These are phyloP conservation scores for Canavalia gladiata DNA, from an alignment of 306 rosid genomes.

Conservation along the genomic window DNA sequence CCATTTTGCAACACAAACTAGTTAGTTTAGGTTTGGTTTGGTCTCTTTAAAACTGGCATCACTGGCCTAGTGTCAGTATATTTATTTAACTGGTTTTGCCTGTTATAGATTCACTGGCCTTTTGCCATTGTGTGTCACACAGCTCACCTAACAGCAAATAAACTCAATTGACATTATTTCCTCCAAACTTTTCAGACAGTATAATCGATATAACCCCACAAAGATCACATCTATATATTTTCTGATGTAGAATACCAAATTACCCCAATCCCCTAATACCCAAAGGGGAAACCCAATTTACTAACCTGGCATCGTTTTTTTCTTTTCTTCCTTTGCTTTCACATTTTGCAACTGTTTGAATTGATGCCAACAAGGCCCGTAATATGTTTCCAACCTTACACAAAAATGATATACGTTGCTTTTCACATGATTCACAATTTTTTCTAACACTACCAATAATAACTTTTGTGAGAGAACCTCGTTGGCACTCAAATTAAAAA, in stretches of 20 bases:
- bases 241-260: constrained; percentile 32
- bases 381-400: no score
- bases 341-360: constrained; percentile 40
- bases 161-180: constrained; percentile 39
- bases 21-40: constrained; percentile 36
- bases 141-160: constrained; percentile 48
- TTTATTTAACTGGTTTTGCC: constrained; percentile 48
- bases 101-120: constrained; percentile 40
- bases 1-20: constrained; percentile 39
- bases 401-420: no score
- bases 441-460: no score
- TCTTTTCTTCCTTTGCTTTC: constrained; percentile 39
- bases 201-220: constrained; percentile 52
- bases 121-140: constrained; percentile 49
- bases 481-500: constrained; percentile 24
- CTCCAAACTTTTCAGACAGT: constrained; percentile 48
- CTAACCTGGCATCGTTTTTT: constrained; percentile 39
- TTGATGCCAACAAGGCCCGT: neutral
- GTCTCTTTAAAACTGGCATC: constrained; percentile 56
- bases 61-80: constrained; percentile 48
- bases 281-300: constrained; percentile 33
- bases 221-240: constrained; percentile 53
- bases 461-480: neutral
- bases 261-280: constrained; percentile 22
- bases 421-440: no score